Percentiles rank a stretch among this genome's conserved stretches.
Conservation (phyloP, 2,329 filamentous ascomycete species). For the Colletotrichum gigasporum region DNA sequence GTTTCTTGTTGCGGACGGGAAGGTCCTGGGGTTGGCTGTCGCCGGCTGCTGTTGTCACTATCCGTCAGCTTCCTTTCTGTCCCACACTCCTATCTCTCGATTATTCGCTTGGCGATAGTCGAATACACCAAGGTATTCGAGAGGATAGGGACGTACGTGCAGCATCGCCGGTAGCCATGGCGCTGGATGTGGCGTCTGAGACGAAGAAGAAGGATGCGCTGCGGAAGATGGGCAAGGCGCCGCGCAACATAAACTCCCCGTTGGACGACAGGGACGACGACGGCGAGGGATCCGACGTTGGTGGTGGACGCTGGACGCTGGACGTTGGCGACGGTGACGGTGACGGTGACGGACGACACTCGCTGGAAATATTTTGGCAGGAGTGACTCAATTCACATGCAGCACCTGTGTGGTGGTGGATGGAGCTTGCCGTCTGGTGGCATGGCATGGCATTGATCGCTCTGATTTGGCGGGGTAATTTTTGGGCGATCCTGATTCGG, state of each 20-base stretch:
- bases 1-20: constrained; percentile 37
- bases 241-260: background rate
- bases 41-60: background rate
- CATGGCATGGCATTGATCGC: constrained; percentile 10
- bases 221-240: background rate
- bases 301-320: constrained; percentile 21
- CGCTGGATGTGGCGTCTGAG: background rate
- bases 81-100: too few relatives aligned
- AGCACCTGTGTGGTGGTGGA: too few relatives aligned
- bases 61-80: background rate
- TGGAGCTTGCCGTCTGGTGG: constrained; percentile 15
- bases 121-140: background rate
- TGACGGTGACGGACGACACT: too few relatives aligned
- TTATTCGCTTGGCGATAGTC: too few relatives aligned
- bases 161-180: constrained; percentile 26
- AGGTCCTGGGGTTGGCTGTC: constrained; percentile 21
- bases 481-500: too few relatives aligned
- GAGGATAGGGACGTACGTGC: constrained; percentile 1
- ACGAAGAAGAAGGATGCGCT: constrained; percentile 1
- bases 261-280: background rate
- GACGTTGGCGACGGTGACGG: too few relatives aligned
- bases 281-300: background rate
- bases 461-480: constrained; percentile 30
- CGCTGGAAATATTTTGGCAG: constrained; percentile 25
- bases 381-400: constrained; percentile 29